Evolutionary conservation across 352 stramenopile genomes (phyloP).

Genomic region (Globisporangium perplexum): DNA sequence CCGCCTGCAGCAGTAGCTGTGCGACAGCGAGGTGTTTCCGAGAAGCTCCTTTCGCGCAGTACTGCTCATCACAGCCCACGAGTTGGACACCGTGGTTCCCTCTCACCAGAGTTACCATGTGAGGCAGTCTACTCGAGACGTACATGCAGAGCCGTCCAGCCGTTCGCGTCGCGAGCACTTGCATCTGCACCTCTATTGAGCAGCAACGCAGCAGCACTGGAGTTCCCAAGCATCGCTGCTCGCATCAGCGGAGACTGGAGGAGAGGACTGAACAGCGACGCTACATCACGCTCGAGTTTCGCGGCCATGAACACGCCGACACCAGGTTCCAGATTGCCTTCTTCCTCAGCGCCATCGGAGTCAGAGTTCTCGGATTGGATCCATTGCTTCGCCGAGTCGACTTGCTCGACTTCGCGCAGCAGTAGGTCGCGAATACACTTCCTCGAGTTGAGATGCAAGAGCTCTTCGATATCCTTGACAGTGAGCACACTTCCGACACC

Average conservation of each 20-base stretch:
- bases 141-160: conserved; percentile 60
- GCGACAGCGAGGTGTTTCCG: conserved; percentile 29
- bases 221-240: conserved; percentile 44
- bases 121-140: conserved; percentile 5
- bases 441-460: conserved; percentile 22
- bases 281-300: conserved; percentile 24
- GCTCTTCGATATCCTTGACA: conserved; percentile 22
- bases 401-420: conserved; percentile 28
- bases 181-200: conserved; percentile 31
- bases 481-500: conserved; percentile 16
- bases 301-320: conserved; percentile 31
- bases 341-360: not conserved
- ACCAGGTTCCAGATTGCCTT: conserved; percentile 17
- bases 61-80: conserved; percentile 16
- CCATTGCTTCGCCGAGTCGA: conserved; percentile 25
- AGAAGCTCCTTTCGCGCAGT: conserved; percentile 36
- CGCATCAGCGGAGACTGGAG: conserved; percentile 37
- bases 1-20: conserved; percentile 21
- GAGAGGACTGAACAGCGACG: conserved; percentile 16
- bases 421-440: conserved; percentile 25
- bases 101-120: not conserved
- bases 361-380: not conserved
- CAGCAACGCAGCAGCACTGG: conserved; percentile 27
- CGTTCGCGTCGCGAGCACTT: conserved; percentile 40
- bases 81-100: not conserved